Evolutionary conservation across 2,329 filamentous ascomycete genomes (phyloP), one percentile per base, ranked within the genome.

Genomic region (Curvularia hawaiiensis): DNA sequence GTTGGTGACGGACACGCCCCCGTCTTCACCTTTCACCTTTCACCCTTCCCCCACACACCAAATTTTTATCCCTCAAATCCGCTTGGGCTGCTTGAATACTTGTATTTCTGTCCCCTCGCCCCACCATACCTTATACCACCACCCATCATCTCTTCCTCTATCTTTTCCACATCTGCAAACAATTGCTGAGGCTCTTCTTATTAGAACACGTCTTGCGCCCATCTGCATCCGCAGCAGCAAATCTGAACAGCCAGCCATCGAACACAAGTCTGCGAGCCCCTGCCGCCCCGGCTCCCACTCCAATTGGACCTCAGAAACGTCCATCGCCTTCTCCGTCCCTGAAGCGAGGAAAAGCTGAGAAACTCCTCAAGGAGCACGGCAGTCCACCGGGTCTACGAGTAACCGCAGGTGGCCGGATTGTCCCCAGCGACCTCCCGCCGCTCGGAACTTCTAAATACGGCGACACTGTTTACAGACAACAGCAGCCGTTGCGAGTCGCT

Each of bases 361-460:
- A 74, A 41, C 77, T 83, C 41, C 77, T 83, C 66, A 81, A 82
- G 61, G 78, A 80, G 59, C 81, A 83, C 72, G 80, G 80, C 52
- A 83, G 80, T 38, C 81, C 81, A 35, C 79, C 78, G 22, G 79
- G 80, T 56, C 70, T 83, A 54, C 79, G 81, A 55, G 81, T 83
- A 43, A 83, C 81, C 48, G 81, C 81, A 59, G 81, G 81, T 39
- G 81, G 81, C n/a, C 78, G 80, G 18, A 79, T 83, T 59, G 80
- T 83, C n/a, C 80, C 80, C 14, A 80, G 76, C 50, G 80, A 77
- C 57, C 66, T 76, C 49, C 69, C 69, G 43, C 70, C 69, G n/a
- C 61, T 77, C 26, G 63, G 64, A 43, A 69, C 65, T 51, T 59
- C 68, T 20, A 69, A 71, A 52, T 73, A 69, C 57, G 65, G 62